Percentiles rank a stretch among this genome's conserved stretches.
phyloP scores from a whole-genome alignment of 495 filamentous ascomycete genomes.

The Symbiotaphrina buchneri region DNA sequence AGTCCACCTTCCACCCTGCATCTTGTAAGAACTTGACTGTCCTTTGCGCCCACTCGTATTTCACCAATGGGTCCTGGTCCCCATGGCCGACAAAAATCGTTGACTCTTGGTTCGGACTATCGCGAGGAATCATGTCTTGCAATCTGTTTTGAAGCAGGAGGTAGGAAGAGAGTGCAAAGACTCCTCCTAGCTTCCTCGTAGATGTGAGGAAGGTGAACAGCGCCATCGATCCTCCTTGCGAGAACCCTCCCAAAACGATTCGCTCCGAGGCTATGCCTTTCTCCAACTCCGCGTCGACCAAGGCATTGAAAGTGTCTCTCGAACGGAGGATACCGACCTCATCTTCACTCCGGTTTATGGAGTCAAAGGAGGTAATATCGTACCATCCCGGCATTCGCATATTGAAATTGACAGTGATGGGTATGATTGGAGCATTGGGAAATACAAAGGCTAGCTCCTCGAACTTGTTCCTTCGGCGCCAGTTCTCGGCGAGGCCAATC shows the following conservation, averaged over 20 bases:
- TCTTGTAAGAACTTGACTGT: constrained; percentile 39
- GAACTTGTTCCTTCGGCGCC: constrained; percentile 61
- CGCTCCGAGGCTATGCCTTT: constrained; percentile 62
- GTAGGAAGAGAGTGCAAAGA: constrained; percentile 72
- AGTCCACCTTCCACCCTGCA: constrained; percentile 44
- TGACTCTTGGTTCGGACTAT: constrained; percentile 52
- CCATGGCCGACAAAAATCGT: constrained; percentile 82
- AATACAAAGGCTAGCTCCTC: constrained; percentile 83
- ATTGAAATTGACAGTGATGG: constrained; percentile 64
- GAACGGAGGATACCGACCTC: constrained; percentile 57
- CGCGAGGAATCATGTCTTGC: constrained; percentile 34
- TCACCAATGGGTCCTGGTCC: constrained; percentile 45
- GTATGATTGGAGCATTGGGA: constrained; percentile 78
- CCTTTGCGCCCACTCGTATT: constrained; percentile 37
- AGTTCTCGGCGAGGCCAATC: constrained; percentile 69
- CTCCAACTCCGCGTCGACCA: constrained; percentile 53
- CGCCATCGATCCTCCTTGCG: constrained; percentile 36
- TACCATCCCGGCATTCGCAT: constrained; percentile 87
- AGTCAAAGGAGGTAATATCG: constrained; percentile 29
- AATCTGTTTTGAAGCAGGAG: constrained; percentile 54
- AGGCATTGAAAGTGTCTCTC: constrained; percentile 48
- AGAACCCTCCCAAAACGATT: constrained; percentile 64
- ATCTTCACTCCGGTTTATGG: constrained; percentile 29
- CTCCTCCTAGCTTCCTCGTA: constrained; percentile 57
- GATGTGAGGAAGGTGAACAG: constrained; percentile 47